Percentiles rank a stretch among this genome's conserved stretches.
Evolutionary conservation across 805 yeast species (phyloP).

Genomic region (Candida xyloterini): DNA sequence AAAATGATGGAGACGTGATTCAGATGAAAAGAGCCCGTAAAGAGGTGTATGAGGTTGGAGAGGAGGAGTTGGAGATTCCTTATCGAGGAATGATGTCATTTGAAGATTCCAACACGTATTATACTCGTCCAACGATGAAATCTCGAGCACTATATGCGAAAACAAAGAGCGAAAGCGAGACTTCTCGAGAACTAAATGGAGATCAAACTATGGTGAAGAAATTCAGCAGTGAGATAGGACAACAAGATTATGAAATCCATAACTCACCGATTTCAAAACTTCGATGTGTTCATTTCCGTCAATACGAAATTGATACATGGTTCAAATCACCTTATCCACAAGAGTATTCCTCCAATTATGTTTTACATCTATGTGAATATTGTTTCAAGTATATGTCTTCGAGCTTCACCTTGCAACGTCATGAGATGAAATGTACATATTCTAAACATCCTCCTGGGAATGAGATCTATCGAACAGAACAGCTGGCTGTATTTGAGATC

Average conservation of each 20-base stretch:
- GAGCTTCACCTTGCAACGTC: conserved; percentile 64
- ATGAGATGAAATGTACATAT: conserved; percentile 67
- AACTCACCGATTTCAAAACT: conserved; percentile 41
- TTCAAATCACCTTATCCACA: conserved; percentile 92
- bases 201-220: conserved; percentile 30
- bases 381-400: conserved; percentile 80
- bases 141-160: conserved; percentile 37
- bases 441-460: conserved; percentile 80
- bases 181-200: conserved; percentile 35
- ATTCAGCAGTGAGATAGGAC: conserved; percentile 22
- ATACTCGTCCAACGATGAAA: conserved; percentile 55
- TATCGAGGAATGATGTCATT: conserved; percentile 62
- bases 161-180: conserved; percentile 38
- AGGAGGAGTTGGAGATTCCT: conserved; percentile 56
- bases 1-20: conserved; percentile 1
- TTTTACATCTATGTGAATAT: conserved; percentile 75
- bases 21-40: conserved; percentile 7
- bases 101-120: conserved; percentile 55
- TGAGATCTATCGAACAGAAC: conserved; percentile 79
- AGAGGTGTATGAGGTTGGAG: conserved; percentile 26
- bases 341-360: conserved; percentile 61
- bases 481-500: conserved; percentile 79
- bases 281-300: conserved; percentile 65
- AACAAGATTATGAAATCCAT: conserved; percentile 24
- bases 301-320: conserved; percentile 83